Conservation (phyloP, 129 eudicot species). For the Cynara cardunculus region DNA sequence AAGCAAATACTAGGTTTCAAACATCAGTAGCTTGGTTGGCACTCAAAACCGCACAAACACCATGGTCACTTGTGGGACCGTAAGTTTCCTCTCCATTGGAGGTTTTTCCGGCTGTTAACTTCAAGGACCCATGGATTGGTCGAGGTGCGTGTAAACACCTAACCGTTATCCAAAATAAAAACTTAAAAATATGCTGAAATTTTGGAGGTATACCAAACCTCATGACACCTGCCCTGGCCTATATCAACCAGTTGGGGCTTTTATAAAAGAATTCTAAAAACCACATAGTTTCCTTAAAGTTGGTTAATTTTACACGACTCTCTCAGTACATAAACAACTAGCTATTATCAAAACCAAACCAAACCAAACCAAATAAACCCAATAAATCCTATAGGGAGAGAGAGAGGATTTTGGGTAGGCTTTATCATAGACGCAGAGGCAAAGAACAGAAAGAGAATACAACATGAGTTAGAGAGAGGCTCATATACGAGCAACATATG, state of each 20-base stretch:
- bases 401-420: neutral
- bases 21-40: too few relatives aligned
- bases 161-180: too few relatives aligned
- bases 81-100: too few relatives aligned
- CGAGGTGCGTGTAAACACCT: too few relatives aligned
- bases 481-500: slow-evolving; percentile 83
- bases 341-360: neutral
- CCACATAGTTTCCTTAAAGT: neutral
- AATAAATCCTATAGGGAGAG: neutral
- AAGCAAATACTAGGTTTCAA: too few relatives aligned
- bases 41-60: too few relatives aligned
- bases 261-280: neutral
- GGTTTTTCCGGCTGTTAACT: too few relatives aligned
- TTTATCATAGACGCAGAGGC: neutral
- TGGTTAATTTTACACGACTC: neutral
- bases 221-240: too few relatives aligned
- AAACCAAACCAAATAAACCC: neutral
- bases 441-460: slow-evolving; percentile 2
- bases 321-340: neutral
- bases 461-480: neutral
- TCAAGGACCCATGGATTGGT: too few relatives aligned
- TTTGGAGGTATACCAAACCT: too few relatives aligned
- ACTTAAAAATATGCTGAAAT: too few relatives aligned
- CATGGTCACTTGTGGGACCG: too few relatives aligned
- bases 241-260: neutral